Conservation (phyloP, 2,329 filamentous ascomycete genomes). For the Hypoxylon sp. region DNA sequence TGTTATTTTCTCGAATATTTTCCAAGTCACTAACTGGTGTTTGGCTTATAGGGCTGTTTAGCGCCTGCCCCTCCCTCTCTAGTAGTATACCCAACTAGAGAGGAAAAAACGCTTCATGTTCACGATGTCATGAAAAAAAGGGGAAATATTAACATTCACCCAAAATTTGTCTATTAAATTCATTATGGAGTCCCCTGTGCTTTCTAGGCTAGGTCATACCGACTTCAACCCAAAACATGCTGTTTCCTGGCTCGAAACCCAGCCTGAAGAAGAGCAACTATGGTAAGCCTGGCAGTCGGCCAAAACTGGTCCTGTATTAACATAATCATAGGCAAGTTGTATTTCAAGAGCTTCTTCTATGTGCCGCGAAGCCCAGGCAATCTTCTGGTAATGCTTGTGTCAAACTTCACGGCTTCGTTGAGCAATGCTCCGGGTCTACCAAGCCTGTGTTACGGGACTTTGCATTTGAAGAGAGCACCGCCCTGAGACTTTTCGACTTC, state of each 20-base stretch:
- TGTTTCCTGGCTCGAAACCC: conserved; percentile 44
- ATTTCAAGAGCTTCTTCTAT: conserved; percentile 58
- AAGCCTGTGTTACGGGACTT: conserved; percentile 55
- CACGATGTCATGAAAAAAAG: conserved; percentile 9
- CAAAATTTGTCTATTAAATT: background rate
- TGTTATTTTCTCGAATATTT: too few relatives aligned
- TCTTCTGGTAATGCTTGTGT: conserved; percentile 66
- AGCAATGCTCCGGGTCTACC: conserved; percentile 63
- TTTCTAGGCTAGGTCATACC: conserved; percentile 38
- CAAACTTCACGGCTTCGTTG: conserved; percentile 69
- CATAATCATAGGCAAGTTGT: conserved; percentile 47
- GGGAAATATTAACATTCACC: background rate
- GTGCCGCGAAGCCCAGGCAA: conserved; percentile 62
- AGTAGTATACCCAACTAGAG: conserved; percentile 14
- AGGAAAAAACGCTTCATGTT: conserved; percentile 6
- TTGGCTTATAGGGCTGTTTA: too few relatives aligned
- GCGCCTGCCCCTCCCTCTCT: background rate
- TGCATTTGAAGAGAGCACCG: conserved; percentile 61
- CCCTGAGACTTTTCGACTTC: conserved; percentile 64
- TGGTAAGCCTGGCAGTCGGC: conserved; percentile 37
- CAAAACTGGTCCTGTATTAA: conserved; percentile 21
- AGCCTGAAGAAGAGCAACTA: conserved; percentile 38
- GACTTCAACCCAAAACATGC: conserved; percentile 47
- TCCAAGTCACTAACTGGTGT: too few relatives aligned
- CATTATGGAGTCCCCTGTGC: conserved; percentile 32